Evolutionary conservation across 306 rosid genomes (phyloP), one percentile per base, ranked within the genome.

Genomic region (Sophora flavescens): DNA sequence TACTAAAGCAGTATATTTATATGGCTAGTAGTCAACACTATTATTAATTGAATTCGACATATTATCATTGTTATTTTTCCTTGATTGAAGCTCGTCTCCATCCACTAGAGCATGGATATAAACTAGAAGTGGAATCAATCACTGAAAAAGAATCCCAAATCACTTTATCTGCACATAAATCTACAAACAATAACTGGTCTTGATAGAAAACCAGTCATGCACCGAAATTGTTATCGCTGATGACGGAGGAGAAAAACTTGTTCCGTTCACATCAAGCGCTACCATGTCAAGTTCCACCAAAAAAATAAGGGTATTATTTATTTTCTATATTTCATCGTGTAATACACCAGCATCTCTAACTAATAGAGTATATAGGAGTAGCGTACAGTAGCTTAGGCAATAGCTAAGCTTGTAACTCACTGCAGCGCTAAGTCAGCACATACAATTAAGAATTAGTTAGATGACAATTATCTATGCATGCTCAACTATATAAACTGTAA

Each of bases 271-370:
- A n/a, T n/a, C n/a, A n/a, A n/a, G n/a, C n/a, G n/a, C n/a, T n/a
- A n/a, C n/a, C n/a, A n/a, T n/a, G n/a, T 44, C 44, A 63, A 32
- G 17, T 36, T 41, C 51, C 51, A 28, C n/a, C 14, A n/a, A n/a
- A 32, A 14, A 73, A 17, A 58, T 8, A 30, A 30, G 30, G 36
- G 50, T 35, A 80, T 15, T 54, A 56, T 39, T 38, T 38, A 45
- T n/a, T 59, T 10, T 52, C 70, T 48, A n/a, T 22, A 73, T 33
- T 66, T 63, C 13, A 57, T 42, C 50, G 9, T 18, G 47, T 47
- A 33, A 71, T 41, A 59, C 14, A 68, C 30, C 28, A 41, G 69
- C 67, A 82, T 35, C 52, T 13, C 38, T n/a, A 72, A n/a, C n/a
- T n/a, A n/a, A n/a, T n/a, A n/a, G n/a, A n/a, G n/a, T n/a, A n/a